Evolutionary conservation across 129 eudicot genomes (phyloP).

Genomic region (carrot (Daucus carota)): DH1_v3.0 NC_030388.2:23937501-23938000

Average conservation of each 20-base stretch:
- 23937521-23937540: neutral
- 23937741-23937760: neutral
- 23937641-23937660: too few species aligned
- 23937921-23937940: neutral
- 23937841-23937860: neutral
- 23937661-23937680: neutral
- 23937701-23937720: neutral
- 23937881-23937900: neutral
- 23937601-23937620: neutral
- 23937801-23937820: neutral
- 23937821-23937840: neutral
- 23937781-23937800: neutral
- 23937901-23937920: neutral
- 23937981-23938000: constrained; percentile 53
- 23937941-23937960: neutral
- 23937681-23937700: neutral
- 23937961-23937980: constrained; percentile 1
- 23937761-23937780: neutral
- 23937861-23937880: neutral
- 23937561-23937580: neutral
- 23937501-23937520: neutral
- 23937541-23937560: neutral
- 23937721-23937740: neutral
- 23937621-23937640: neutral
- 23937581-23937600: neutral